Conservation (phyloP, 2,329 filamentous ascomycete genomes). For the Exophiala calicioides region DNA sequence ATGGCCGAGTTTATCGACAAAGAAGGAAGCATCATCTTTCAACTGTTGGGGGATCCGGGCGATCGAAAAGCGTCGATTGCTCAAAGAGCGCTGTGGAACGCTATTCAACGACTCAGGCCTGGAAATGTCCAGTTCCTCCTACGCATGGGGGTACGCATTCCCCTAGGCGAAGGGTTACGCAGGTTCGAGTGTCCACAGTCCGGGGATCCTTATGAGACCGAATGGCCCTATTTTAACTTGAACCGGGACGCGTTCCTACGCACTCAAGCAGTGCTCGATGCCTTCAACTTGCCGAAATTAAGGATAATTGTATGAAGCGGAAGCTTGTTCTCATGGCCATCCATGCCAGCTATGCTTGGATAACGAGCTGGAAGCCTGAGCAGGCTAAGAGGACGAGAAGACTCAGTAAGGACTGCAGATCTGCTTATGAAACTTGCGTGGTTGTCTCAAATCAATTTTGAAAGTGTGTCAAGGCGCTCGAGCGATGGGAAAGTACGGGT, state of each 20-base stretch:
- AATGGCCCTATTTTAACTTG: constrained; percentile 6
- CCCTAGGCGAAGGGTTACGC: too few species aligned
- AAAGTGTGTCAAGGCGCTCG: too few species aligned
- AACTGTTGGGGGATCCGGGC: too few species aligned
- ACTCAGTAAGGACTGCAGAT: too few species aligned
- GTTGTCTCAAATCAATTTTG: too few species aligned
- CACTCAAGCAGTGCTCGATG: constrained; percentile 7
- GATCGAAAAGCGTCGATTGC: too few species aligned
- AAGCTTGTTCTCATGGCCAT: too few species aligned
- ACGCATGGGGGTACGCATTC: neutral
- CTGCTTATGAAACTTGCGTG: too few species aligned
- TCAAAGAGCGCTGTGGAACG: constrained; percentile 11
- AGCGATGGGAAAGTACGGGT: too few species aligned
- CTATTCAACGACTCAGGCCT: constrained; percentile 5
- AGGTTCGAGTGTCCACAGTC: neutral
- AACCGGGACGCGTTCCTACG: constrained; percentile 9
- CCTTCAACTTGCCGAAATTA: constrained; percentile 9
- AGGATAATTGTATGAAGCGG: constrained; percentile 9
- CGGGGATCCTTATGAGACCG: constrained; percentile 2
- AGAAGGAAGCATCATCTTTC: neutral
- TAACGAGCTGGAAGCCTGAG: too few species aligned
- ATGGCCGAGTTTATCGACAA: constrained; percentile 4
- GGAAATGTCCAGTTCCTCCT: constrained; percentile 4
- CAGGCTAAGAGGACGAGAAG: too few species aligned
- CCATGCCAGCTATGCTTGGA: too few species aligned